These are phyloP conservation scores for Candida ponderosae DNA, from an alignment of 805 yeast genomes.

Conservation along the genomic window DNA sequence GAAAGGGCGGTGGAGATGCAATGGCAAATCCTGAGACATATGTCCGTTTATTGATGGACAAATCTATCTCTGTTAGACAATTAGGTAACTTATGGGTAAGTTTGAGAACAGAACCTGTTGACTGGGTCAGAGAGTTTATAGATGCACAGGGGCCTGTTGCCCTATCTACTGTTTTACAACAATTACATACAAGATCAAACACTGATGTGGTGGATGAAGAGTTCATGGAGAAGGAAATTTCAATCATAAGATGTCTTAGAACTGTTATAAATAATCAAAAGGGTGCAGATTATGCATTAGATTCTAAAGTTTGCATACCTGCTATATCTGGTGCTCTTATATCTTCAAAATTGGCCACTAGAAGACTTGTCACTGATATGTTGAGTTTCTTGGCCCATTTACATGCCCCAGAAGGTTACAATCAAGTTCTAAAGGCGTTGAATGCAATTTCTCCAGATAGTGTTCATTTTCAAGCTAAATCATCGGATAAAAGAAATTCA, in stretches of 20 bases:
- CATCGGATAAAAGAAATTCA: slow-evolving; percentile 27
- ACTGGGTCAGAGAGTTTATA: slow-evolving; percentile 78
- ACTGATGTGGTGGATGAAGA: slow-evolving; percentile 27
- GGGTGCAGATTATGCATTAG: slow-evolving; percentile 51
- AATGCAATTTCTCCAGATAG: slow-evolving; percentile 20
- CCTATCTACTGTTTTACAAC: slow-evolving; percentile 58
- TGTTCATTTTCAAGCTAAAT: slow-evolving; percentile 21
- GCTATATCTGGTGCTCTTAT: slow-evolving; percentile 66
- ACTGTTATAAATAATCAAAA: slow-evolving; percentile 58
- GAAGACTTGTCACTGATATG: slow-evolving; percentile 76
- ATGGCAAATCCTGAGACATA: slow-evolving; percentile 57
- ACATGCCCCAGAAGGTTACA: slow-evolving; percentile 39
- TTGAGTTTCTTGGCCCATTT: slow-evolving; percentile 47
- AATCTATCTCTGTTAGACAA: slow-evolving; percentile 59
- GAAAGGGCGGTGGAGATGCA: slow-evolving; percentile 16
- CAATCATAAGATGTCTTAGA: slow-evolving; percentile 70
- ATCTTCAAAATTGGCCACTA: slow-evolving; percentile 67
- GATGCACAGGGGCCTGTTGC: slow-evolving; percentile 76
- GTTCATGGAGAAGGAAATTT: slow-evolving; percentile 61
- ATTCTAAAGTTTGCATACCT: slow-evolving; percentile 38
- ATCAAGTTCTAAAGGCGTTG: slow-evolving; percentile 39
- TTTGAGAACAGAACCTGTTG: slow-evolving; percentile 77
- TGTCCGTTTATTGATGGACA: slow-evolving; percentile 66
- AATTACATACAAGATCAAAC: slow-evolving; percentile 28
- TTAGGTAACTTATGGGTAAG: slow-evolving; percentile 86